Evolutionary conservation across 805 yeast genomes (phyloP).

Genomic region (Torulaspora franciscae): DNA sequence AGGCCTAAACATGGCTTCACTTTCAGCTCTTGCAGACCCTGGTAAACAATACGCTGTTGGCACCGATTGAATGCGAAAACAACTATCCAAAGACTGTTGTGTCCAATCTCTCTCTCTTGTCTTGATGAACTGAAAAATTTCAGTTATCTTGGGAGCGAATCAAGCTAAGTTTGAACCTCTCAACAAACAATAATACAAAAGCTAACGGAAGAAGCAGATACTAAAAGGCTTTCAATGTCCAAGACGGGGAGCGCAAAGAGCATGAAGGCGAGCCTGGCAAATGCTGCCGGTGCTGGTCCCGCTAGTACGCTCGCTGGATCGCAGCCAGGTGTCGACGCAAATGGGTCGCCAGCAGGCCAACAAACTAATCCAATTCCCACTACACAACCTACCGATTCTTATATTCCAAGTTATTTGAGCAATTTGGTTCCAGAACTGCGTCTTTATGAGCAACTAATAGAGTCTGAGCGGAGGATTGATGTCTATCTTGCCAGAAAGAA

Average conservation of each 20-base stretch:
- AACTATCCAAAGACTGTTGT: not conserved
- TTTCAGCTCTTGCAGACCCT: not conserved
- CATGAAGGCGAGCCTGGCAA: conserved; percentile 6
- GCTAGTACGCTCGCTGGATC: conserved; percentile 1
- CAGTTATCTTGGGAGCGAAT: not conserved
- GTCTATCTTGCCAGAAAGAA: conserved; percentile 76
- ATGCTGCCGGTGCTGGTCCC: not conserved
- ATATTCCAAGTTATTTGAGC: conserved; percentile 45
- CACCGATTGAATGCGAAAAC: not conserved
- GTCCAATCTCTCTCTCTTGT: not conserved
- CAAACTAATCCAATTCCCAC: conserved; percentile 30
- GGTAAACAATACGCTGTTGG: not conserved
- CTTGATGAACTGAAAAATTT: conserved; percentile 8
- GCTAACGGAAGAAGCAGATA: not conserved
- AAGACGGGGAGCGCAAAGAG: conserved; percentile 3
- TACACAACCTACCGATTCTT: conserved; percentile 48
- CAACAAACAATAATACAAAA: not conserved
- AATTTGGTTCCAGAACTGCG: conserved; percentile 62
- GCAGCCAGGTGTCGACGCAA: conserved; percentile 3
- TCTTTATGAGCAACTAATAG: conserved; percentile 62
- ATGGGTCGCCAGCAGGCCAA: conserved; percentile 14
- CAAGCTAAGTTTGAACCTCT: not conserved
- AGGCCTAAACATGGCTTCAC: conserved; percentile 25
- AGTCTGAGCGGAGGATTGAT: conserved; percentile 80
- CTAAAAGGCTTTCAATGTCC: conserved; percentile 4